These are phyloP conservation scores for Musa beccarii DNA, from an alignment of 176 grass and related monocot species.

Conservation along the genomic window DNA sequence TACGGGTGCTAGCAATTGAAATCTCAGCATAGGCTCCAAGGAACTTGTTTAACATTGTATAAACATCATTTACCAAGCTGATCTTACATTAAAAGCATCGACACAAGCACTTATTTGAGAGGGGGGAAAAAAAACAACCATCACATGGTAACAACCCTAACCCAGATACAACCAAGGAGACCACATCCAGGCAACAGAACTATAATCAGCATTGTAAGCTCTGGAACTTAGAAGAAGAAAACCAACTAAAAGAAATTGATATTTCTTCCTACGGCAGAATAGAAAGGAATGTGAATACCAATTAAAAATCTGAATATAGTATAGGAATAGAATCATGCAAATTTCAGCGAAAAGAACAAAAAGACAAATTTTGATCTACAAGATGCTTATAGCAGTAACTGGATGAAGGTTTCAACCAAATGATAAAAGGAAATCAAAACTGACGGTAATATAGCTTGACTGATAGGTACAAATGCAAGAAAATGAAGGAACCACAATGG, in stretches of 20 bases:
- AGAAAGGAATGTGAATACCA: not conserved
- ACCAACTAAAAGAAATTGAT: not conserved
- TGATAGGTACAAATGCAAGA: constrained; percentile 2
- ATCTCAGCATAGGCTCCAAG: too few species aligned
- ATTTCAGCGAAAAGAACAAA: not conserved
- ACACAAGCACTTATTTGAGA: too few species aligned
- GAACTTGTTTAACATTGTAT: too few species aligned
- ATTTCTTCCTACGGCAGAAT: not conserved
- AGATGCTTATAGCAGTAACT: not conserved
- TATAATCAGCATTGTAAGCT: too few species aligned
- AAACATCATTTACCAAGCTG: too few species aligned
- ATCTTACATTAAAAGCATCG: too few species aligned
- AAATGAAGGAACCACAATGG: constrained; percentile 2
- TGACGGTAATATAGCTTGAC: not conserved
- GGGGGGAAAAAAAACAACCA: too few species aligned
- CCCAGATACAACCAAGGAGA: not conserved
- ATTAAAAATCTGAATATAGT: not conserved
- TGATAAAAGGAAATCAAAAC: not conserved
- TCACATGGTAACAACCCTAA: not conserved
- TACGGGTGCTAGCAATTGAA: too few species aligned
- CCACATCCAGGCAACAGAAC: not conserved
- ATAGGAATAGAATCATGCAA: not conserved
- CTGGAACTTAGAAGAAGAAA: not conserved
- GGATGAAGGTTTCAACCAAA: not conserved
- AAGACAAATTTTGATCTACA: not conserved